Conservation (phyloP, 768 basidiomycete genomes). For the Rhizopogon vulgaris region DNA sequence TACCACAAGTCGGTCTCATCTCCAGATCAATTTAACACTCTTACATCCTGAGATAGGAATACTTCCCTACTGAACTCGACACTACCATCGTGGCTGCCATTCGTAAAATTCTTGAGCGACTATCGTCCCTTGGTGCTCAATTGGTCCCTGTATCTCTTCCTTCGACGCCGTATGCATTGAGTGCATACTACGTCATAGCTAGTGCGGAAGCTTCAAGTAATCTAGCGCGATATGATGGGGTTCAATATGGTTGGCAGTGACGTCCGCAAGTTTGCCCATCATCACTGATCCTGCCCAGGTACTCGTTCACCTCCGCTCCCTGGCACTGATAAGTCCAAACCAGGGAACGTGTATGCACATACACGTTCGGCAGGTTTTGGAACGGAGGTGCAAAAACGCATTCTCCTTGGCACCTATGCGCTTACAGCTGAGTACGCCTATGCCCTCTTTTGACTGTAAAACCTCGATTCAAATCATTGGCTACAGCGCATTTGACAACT, state of each 20-base stretch:
- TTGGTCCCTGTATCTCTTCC: constrained; percentile 74
- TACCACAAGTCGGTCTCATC: constrained; percentile 54
- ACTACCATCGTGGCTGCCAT: constrained; percentile 38
- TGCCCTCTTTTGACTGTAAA: not conserved
- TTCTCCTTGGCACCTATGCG: constrained; percentile 87
- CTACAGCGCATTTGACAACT: constrained; percentile 90
- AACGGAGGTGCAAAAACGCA: constrained; percentile 75
- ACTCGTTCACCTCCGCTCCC: constrained; percentile 38
- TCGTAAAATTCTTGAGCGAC: constrained; percentile 36
- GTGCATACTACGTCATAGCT: constrained; percentile 94
- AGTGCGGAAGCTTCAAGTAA: constrained; percentile 93
- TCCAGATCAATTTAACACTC: not conserved
- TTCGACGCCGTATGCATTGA: constrained; percentile 63
- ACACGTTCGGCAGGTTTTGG: constrained; percentile 75
- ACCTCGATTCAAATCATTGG: not conserved
- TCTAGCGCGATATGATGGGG: constrained; percentile 83
- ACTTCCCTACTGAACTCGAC: constrained; percentile 69
- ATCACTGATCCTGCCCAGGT: constrained; percentile 31
- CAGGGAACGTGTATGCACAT: constrained; percentile 54
- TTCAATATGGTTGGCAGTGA: constrained; percentile 63
- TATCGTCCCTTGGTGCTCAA: constrained; percentile 52
- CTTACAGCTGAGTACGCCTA: constrained; percentile 79
- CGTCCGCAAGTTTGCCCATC: not conserved
- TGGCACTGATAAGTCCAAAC: constrained; percentile 39
- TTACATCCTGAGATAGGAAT: constrained; percentile 44